Conservation (phyloP, 2,329 filamentous ascomycete species). For the Trichoderma arundinaceum region DNA sequence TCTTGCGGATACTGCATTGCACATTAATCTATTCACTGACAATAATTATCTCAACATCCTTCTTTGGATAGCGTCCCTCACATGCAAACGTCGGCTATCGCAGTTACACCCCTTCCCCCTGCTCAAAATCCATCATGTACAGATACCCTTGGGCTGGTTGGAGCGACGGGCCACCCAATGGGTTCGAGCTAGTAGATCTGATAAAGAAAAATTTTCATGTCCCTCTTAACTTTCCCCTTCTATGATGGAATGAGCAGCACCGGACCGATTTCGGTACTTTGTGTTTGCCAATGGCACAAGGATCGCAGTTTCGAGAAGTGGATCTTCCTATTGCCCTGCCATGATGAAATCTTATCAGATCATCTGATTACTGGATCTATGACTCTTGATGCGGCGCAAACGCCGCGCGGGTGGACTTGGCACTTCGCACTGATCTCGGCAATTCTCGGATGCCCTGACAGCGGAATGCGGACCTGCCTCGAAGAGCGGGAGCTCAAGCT, state of each 20-base stretch:
- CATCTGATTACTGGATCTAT: slow-evolving; percentile 50
- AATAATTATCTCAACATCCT: background rate
- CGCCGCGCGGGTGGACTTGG: slow-evolving; percentile 8
- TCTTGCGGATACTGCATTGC: slow-evolving; percentile 3
- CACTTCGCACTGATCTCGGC: slow-evolving; percentile 9
- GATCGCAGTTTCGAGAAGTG: background rate
- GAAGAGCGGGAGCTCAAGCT: background rate
- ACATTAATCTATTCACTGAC: background rate
- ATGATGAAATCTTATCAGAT: slow-evolving; percentile 50
- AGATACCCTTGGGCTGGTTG: background rate
- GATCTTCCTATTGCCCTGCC: slow-evolving; percentile 1
- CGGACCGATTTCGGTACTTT: slow-evolving; percentile 20
- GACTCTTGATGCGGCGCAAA: background rate
- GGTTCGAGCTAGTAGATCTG: slow-evolving; percentile 6
- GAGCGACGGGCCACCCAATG: too few species aligned
- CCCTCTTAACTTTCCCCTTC: background rate
- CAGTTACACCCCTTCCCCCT: slow-evolving; percentile 7
- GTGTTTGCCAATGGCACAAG: background rate
- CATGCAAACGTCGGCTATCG: background rate
- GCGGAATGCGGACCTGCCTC: background rate
- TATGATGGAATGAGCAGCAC: background rate
- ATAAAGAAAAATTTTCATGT: slow-evolving; percentile 19
- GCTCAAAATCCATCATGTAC: background rate
- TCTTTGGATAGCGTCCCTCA: slow-evolving; percentile 8
- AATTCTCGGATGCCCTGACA: slow-evolving; percentile 18